These are phyloP conservation scores for Lipomyces yamanashiensis DNA, from an alignment of 805 yeast species.

Conservation along the genomic window DNA sequence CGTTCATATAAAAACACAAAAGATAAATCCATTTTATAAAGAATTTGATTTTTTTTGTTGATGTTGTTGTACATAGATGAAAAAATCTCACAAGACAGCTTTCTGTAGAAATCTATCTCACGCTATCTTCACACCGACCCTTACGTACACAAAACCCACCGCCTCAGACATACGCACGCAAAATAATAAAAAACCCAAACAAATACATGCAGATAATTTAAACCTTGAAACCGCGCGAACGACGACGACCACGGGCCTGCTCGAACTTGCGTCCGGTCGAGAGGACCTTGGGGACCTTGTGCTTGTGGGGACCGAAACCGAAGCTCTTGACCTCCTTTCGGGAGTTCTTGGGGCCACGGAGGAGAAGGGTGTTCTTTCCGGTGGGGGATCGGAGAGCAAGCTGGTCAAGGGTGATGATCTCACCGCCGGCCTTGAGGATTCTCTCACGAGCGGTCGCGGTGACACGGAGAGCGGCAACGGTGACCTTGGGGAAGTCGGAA, in stretches of 20 bases:
- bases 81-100: background rate
- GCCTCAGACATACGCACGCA: constrained; percentile 11
- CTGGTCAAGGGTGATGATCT: constrained; percentile 98
- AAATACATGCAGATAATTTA: constrained; percentile 51
- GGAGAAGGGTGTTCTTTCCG: constrained; percentile 96
- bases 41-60: background rate
- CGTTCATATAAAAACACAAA: constrained; percentile 8
- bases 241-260: constrained; percentile 99
- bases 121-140: constrained; percentile 7
- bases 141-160: constrained; percentile 13
- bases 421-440: constrained; percentile 99
- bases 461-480: constrained; percentile 99
- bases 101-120: background rate
- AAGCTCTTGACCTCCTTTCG: constrained; percentile 99
- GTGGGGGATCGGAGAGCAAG: constrained; percentile 99
- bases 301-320: constrained; percentile 99
- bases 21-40: constrained; percentile 13
- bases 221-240: constrained; percentile 99
- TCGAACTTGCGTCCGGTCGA: constrained; percentile 99
- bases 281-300: constrained; percentile 97
- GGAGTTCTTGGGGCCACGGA: constrained; percentile 98
- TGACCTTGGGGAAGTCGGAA: constrained; percentile 86
- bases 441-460: constrained; percentile 99
- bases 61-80: constrained; percentile 17
- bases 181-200: constrained; percentile 14